phyloP scores from a whole-genome alignment of 2,329 filamentous ascomycete species.

The Paradendryphiella salina region DNA sequence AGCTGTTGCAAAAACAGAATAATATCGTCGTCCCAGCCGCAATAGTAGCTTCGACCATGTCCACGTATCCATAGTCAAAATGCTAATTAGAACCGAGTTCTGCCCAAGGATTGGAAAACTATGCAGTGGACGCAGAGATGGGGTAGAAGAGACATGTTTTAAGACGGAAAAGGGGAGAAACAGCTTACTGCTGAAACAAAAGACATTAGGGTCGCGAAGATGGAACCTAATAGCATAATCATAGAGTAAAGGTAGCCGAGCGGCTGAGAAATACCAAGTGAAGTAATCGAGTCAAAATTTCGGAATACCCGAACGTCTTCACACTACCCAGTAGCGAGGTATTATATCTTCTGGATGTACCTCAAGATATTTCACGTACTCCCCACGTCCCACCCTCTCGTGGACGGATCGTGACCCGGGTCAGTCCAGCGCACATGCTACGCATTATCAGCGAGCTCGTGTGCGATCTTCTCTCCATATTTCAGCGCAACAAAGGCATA shows the following conservation, averaged over 20 bases:
- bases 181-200: too few relatives aligned
- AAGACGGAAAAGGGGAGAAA: too few relatives aligned
- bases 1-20: too few relatives aligned
- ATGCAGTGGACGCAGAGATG: too few relatives aligned
- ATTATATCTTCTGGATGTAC: too few relatives aligned
- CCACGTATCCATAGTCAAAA: constrained; percentile 23
- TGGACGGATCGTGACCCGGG: constrained; percentile 59
- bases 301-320: not conserved
- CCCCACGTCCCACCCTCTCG: constrained; percentile 34
- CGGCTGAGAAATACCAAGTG: too few relatives aligned
- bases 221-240: too few relatives aligned
- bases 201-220: too few relatives aligned
- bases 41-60: constrained; percentile 3
- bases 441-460: constrained; percentile 52
- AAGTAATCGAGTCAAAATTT: too few relatives aligned
- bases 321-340: too few relatives aligned
- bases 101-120: constrained; percentile 6
- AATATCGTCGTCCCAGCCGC: not conserved
- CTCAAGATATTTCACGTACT: not conserved
- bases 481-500: constrained; percentile 58
- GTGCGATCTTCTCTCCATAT: constrained; percentile 58
- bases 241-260: too few relatives aligned
- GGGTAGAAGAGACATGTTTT: too few relatives aligned
- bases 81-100: constrained; percentile 17
- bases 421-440: constrained; percentile 62